Conservation (phyloP, 352 stramenopile genomes). For the Phytophthora idaei region DNA sequence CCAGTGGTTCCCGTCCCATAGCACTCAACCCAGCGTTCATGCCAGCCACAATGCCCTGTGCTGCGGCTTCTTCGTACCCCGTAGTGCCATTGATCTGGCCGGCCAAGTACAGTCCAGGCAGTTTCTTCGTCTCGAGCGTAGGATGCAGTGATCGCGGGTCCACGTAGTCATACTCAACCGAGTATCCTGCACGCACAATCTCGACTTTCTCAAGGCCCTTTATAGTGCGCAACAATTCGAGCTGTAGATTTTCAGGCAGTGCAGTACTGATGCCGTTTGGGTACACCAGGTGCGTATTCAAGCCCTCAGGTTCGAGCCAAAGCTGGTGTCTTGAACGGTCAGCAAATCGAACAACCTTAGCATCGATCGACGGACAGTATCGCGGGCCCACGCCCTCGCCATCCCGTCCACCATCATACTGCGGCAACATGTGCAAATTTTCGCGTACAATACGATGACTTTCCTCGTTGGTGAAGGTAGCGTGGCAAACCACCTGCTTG, state of each 20-base stretch:
- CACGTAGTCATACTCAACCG: constrained; percentile 99
- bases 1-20: constrained; percentile 71
- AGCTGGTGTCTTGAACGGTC: constrained; percentile 87
- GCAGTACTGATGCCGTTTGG: constrained; percentile 96
- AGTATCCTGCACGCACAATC: constrained; percentile 96
- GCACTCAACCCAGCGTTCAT: constrained; percentile 93
- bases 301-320: constrained; percentile 98
- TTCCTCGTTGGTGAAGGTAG: constrained; percentile 96
- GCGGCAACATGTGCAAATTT: constrained; percentile 93
- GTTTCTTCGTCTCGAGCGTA: constrained; percentile 95
- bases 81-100: constrained; percentile 99
- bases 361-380: constrained; percentile 98
- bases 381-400: constrained; percentile 74
- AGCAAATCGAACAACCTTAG: constrained; percentile 91
- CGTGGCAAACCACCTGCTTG: constrained; percentile 92
- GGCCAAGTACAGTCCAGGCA: constrained; percentile 93
- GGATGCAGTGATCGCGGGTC: constrained; percentile 93
- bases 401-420: constrained; percentile 88
- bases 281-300: constrained; percentile 97
- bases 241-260: constrained; percentile 95
- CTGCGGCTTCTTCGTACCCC: constrained; percentile 99
- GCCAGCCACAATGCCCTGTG: constrained; percentile 97
- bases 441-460: constrained; percentile 95
- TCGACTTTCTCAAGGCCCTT: constrained; percentile 95
- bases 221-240: constrained; percentile 95